Base-by-base conservation (phyloP, 2,329 filamentous ascomycete species). In the Botrytis aclada region DNA sequence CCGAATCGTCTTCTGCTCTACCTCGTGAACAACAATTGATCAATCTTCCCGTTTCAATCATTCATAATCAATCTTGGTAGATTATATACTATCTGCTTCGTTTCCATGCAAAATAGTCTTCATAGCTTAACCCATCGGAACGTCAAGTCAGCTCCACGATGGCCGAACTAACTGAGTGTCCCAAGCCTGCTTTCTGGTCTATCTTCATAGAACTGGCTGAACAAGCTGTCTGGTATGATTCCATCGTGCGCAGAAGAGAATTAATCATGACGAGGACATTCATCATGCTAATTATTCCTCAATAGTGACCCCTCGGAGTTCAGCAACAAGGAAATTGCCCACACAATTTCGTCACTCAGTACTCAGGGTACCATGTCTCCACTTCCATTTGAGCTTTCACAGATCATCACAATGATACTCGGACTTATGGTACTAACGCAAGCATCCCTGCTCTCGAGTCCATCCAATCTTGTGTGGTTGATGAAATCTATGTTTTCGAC, bases 161-260 rank as follows among this genome's bases (percentile, higher is more conserved):
- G 51, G 51, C 34, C 2, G 34, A 62, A 7, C 3, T 18, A 4
- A 7, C n/a, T 56, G 6, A 56, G 16, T 56, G 51, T 14, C 51
- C n/a, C 51, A 29, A 18, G 3, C 51, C 51, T 56, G 1, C 6
- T 2, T 56, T 56, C 14, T 56, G n/a, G 51, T n/a, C n/a, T 56
- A 7, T 29, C 6, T 56, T 56, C 51, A 14, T 18, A 1, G n/a
- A 25, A 39, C 14, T 39, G 22, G 37, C 22, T n/a, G n/a, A 43
- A 43, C 37, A 63, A 20, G 22, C n/a, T 41, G 6, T 63, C n/a
- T 41, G 61, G 61, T 62, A 39, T 62, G 22, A 18, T 62, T 41
- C 2, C 22, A 41, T n/a, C 8, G 22, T 18, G 1, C 60, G 0
- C 4, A n/a, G 6, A 1, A n/a, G 9, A 39, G 7, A 25, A 39